Evolutionary conservation across 192 early-diverging fungal species (phyloP).

Genomic region (Coemansia reversa): DNA sequence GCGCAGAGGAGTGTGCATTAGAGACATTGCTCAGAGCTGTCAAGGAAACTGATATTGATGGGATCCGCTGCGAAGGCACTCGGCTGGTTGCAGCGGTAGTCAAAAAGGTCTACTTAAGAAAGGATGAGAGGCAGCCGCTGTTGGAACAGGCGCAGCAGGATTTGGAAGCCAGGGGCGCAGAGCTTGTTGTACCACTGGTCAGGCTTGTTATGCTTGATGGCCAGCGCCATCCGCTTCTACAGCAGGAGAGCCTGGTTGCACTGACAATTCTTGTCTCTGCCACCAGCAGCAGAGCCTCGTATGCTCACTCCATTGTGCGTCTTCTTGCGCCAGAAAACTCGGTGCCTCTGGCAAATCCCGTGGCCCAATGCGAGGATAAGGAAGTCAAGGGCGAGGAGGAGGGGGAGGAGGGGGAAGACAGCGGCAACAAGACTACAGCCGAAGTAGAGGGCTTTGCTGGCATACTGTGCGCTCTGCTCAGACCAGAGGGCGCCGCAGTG

Average conservation of each 20-base stretch:
- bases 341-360: neutral
- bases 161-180: conserved; percentile 5
- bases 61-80: conserved; percentile 51
- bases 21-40: conserved; percentile 20
- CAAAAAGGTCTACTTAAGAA: conserved; percentile 22
- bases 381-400: neutral
- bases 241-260: conserved; percentile 49
- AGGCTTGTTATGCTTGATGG: conserved; percentile 39
- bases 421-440: neutral
- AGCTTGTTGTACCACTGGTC: conserved; percentile 36
- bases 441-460: conserved; percentile 10
- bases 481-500: conserved; percentile 9
- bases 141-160: conserved; percentile 1
- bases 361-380: neutral
- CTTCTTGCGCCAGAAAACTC: conserved; percentile 12
- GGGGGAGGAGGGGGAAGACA: neutral
- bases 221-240: conserved; percentile 44
- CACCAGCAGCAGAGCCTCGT: neutral
- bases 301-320: conserved; percentile 12
- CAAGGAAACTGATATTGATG: conserved; percentile 37
- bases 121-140: neutral
- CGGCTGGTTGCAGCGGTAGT: conserved; percentile 32
- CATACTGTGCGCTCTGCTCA: conserved; percentile 12
- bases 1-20: conserved; percentile 11
- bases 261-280: conserved; percentile 36